Evolutionary conservation across 2,329 filamentous ascomycete genomes (phyloP).

Genomic region (Alternaria sp.): DNA sequence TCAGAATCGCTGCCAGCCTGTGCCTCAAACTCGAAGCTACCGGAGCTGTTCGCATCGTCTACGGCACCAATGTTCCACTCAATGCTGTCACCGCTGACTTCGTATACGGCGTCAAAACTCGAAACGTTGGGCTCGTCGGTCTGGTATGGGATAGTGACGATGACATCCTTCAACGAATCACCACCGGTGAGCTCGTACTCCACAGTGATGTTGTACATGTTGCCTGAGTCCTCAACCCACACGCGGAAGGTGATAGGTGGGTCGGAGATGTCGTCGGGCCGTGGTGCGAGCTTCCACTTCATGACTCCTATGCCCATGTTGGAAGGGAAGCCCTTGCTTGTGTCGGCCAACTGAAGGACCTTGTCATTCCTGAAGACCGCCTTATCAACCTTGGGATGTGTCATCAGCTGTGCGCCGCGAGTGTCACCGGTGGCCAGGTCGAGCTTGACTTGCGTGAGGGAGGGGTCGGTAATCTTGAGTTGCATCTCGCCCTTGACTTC

Average conservation of each 20-base stretch:
- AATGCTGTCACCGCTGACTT: slow-evolving; percentile 88
- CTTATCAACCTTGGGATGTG: slow-evolving; percentile 96
- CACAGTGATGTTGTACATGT: slow-evolving; percentile 87
- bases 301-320: slow-evolving; percentile 94
- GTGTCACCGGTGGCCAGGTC: slow-evolving; percentile 76
- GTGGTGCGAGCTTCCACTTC: slow-evolving; percentile 87
- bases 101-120: slow-evolving; percentile 92
- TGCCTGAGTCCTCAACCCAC: slow-evolving; percentile 89
- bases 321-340: slow-evolving; percentile 85
- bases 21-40: slow-evolving; percentile 95
- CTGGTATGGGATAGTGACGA: slow-evolving; percentile 84
- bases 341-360: slow-evolving; percentile 88
- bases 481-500: slow-evolving; percentile 92
- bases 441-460: slow-evolving; percentile 90
- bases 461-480: slow-evolving; percentile 85
- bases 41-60: slow-evolving; percentile 79
- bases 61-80: slow-evolving; percentile 94
- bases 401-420: slow-evolving; percentile 88
- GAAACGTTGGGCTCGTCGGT: slow-evolving; percentile 86
- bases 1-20: slow-evolving; percentile 86
- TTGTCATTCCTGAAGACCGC: slow-evolving; percentile 82
- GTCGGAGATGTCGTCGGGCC: slow-evolving; percentile 77
- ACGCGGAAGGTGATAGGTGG: slow-evolving; percentile 96
- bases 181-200: slow-evolving; percentile 92
- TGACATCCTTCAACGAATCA: slow-evolving; percentile 81